Base-by-base conservation (phyloP, 805 yeast species). In the Cyberlindnera lachancei region DNA sequence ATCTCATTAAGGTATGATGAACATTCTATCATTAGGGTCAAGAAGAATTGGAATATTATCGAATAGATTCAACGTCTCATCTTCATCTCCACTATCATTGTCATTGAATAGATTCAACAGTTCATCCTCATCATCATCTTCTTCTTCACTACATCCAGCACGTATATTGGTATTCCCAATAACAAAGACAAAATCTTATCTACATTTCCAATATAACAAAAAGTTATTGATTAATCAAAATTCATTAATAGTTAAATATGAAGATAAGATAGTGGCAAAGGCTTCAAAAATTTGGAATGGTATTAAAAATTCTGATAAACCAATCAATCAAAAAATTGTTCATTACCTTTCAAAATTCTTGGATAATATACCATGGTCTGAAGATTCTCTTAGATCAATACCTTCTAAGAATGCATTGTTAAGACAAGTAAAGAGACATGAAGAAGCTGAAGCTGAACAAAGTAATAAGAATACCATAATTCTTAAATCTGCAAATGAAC, bases 341-440 rank as follows among this genome's bases (percentile, higher is more conserved):
- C 31, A 50, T 3, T 61, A 63, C 40, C 70, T 79, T 12, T 66
- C 71, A 26, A 55, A 53, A 34, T 63, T 80, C 24, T 54, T 87
- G 43, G 69, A 72, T 32, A 64, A 73, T 15, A 73, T 83, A 6
- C 85, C 90, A 3, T 88, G 90, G 73, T 76, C 79, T 42, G 97
- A 88, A 50, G 70, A 73, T 46, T 72, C 86, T 28, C 61, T 88
- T 37, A 65, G 75, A 38, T 71, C 90, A 3, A 71, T 90, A 16
- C 96, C 97, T 1, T 75, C 87, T 3, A 68, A 72, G 36, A 56
- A 61, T 23, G 62, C 78, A 22, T 68, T 83, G 56, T 56, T 75
- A 22, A 48, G 48, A 41, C 52, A 47, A 26, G 40, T 47, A 0
- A 61, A 59, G 34, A 52, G 52, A 26, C 58, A 53, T 18, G 35